Base-by-base conservation (phyloP, 306 rosid species). In the Arachis hypogaea region DNA sequence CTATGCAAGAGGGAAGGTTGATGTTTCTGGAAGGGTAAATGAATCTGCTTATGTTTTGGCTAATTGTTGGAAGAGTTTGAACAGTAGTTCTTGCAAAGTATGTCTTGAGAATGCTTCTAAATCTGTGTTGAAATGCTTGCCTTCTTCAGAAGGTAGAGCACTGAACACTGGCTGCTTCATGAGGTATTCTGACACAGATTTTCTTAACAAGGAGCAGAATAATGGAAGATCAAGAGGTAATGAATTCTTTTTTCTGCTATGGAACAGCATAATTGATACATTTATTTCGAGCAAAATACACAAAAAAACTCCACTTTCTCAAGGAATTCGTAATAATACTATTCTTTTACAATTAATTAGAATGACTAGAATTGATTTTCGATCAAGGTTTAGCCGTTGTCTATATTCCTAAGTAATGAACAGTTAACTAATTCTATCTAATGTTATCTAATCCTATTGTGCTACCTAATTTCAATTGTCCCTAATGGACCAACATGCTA, bases 81-180 rank as follows among this genome's bases (percentile, higher is more conserved):
- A 82, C 68, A 56, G 81, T 63, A 91, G 73, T 64, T 80, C 90
- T 52, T 91, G 97, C 71, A 78, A 57, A 40, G 66, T 74, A 3
- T 88, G 97, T 68, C 83, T 91, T 79, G 83, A 88, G 63, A 78
- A 82, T 60, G 97, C 94, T 18, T 80, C 89, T 42, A 63, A 80
- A 14, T 77, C 90, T 1, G 56, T 88, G 29, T 57, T 82, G 60
- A 66, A 64, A 16, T 91, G 97, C 74, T 87, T 91, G 85, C 97
- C 97, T 42, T 72, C 76, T 82, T 82, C 92, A 6, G 92, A 87
- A 71, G 97, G 88, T n/a, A 68, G 95, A 63, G 95, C 91, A 7
- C 5, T 89, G 45, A 57, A 87, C 71, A 84, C 92, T 6, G 92
- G 95, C 22, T 91, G 95, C 89, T 87, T 88, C 84, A 77, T 91